These are phyloP conservation scores for Kuraishia hungarica DNA, from an alignment of 805 yeast species.

Conservation along the genomic window DNA sequence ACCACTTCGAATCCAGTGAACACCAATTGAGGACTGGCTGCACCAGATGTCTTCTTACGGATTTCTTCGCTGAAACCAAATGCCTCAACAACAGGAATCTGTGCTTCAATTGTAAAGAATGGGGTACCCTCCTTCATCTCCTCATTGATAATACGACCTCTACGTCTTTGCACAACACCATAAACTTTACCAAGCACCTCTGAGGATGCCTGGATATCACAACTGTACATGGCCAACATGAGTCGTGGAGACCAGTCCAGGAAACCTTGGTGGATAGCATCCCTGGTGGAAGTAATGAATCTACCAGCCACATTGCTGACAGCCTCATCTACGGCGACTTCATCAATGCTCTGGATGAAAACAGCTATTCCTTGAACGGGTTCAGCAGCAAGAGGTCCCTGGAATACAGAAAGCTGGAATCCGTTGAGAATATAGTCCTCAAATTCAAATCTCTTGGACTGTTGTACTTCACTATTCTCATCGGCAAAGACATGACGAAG, in stretches of 20 bases:
- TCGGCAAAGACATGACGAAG: conserved; percentile 24
- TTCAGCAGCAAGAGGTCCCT: conserved; percentile 87
- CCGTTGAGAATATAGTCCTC: conserved; percentile 71
- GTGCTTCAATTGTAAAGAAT: conserved; percentile 78
- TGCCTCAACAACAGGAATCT: conserved; percentile 89
- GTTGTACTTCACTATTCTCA: conserved; percentile 3
- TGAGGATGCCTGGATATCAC: conserved; percentile 92
- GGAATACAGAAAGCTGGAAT: conserved; percentile 70
- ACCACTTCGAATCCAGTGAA: conserved; percentile 83
- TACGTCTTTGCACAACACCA: conserved; percentile 83
- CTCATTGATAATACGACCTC: conserved; percentile 79
- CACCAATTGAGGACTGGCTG: conserved; percentile 92
- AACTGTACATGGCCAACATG: conserved; percentile 85
- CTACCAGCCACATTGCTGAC: conserved; percentile 54
- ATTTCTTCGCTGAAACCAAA: conserved; percentile 96
- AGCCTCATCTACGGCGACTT: conserved; percentile 17
- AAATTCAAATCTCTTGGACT: conserved; percentile 23
- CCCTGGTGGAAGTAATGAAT: conserved; percentile 63
- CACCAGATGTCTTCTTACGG: conserved; percentile 88
- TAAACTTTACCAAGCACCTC: conserved; percentile 95
- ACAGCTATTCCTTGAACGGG: conserved; percentile 77
- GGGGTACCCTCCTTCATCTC: conserved; percentile 99
- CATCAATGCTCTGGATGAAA: conserved; percentile 31
- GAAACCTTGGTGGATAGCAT: conserved; percentile 61
- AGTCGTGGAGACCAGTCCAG: conserved; percentile 82